Conservation (phyloP, 78 protist species). For the slime mould (Dictyostelium discoideum) region DNA sequence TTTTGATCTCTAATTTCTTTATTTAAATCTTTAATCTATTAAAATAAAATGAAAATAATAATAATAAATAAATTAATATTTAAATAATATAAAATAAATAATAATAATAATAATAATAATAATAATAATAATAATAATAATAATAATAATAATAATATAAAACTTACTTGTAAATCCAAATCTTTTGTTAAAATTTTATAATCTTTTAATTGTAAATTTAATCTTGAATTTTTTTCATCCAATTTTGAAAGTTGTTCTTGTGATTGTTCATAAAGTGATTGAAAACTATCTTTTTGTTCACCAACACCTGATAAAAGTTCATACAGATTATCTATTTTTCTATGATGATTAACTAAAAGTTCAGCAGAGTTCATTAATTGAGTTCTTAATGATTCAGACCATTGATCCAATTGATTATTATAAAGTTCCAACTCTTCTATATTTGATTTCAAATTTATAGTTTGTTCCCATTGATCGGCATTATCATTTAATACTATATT, state of each 20-base stretch:
- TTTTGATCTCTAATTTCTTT: slow-evolving; percentile 29
- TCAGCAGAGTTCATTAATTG: slow-evolving; percentile 25
- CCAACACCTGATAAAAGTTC: not conserved
- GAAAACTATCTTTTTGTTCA: slow-evolving; percentile 37
- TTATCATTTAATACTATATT: slow-evolving; percentile 46
- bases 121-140: too few relatives aligned
- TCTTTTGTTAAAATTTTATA: not conserved
- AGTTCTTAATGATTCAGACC: not conserved
- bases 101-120: too few relatives aligned
- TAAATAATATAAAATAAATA: not conserved
- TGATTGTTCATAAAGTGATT: slow-evolving; percentile 6
- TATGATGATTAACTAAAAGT: slow-evolving; percentile 24
- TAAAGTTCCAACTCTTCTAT: slow-evolving; percentile 14
- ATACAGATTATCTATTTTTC: slow-evolving; percentile 22
- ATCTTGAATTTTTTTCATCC: not conserved
- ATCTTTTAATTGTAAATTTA: slow-evolving; percentile 6
- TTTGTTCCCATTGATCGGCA: slow-evolving; percentile 44
- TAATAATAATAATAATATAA: too few relatives aligned
- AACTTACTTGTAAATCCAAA: not conserved
- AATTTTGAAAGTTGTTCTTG: slow-evolving; percentile 4
- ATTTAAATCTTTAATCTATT: slow-evolving; percentile 1
- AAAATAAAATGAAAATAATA: not conserved
- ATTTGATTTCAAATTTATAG: not conserved
- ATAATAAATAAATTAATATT: too few relatives aligned
- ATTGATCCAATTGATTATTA: not conserved